Evolutionary conservation across 129 eudicot genomes (phyloP), one percentile per base, ranked within the genome.

Genomic region (Centaurea solstitialis): DNA sequence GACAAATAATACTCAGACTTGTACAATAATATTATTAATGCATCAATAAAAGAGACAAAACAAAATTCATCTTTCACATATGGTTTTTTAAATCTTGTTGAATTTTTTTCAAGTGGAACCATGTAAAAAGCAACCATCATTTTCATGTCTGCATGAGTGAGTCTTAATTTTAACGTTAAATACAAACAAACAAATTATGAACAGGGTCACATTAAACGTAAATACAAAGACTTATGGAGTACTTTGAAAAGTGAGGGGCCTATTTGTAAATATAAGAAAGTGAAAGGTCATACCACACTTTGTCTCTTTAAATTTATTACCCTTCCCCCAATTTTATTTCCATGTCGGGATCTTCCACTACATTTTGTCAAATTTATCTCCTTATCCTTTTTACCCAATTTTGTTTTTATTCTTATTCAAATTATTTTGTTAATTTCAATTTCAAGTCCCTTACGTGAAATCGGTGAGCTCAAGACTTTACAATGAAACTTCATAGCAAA

Each of bases 321-420:
- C 71, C 47, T 69, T 7, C n/a, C 76, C 75, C 38, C 18, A 10
- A 21, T 82, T 75, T 75, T 70, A 75, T 82, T 50, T 68, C 33
- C 70, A 53, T 82, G 85, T 82, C 85, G 85, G 85, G 33, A 76
- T 82, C 81, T 68, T 68, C 71, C 50, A 15, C 81, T 68, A 75
- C 85, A 82, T 82, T 82, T 76, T 69, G 81, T 82, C 85, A 82
- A 82, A 68, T 76, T 68, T 53, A 82, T 17, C 76, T 70, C 80
- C 74, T 81, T 81, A 53, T 68, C 75, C 30, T 82, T 81, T 81
- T 68, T 68, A 17, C 81, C 76, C 75, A 82, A 7, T 53, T 72
- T 53, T 53, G 76, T 75, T 68, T 76, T 37, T 61, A 57, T 26
- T 70, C 5, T 9, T 21, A 8, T 7, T 62, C 22, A 57, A 57